Conservation (phyloP, 108 stramenopile species). For the Schizochytrium sp. region DNA sequence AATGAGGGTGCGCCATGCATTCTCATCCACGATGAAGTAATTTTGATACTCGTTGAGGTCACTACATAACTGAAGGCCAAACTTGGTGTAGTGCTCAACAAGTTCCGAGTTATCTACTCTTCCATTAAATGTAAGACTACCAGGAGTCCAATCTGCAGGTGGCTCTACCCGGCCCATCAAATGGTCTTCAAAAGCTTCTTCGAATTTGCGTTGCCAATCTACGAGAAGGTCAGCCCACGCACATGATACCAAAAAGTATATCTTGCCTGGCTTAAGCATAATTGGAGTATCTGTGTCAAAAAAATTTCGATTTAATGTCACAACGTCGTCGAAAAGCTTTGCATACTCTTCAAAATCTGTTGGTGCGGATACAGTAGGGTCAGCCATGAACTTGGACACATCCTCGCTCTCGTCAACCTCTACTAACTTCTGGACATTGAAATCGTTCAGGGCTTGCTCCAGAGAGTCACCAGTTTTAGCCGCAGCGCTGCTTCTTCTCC, state of each 20-base stretch:
- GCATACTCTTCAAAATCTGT: background rate
- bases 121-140: background rate
- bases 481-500: too few relatives aligned
- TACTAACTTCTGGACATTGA: too few relatives aligned
- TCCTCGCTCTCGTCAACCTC: too few relatives aligned
- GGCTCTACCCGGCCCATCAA: background rate
- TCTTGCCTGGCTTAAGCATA: background rate
- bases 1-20: conserved; percentile 37
- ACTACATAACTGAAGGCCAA: background rate
- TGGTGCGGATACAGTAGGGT: too few relatives aligned
- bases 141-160: background rate
- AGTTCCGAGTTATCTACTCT: conserved; percentile 15
- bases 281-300: background rate
- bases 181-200: background rate
- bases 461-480: too few relatives aligned
- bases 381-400: too few relatives aligned
- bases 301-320: background rate
- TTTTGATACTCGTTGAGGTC: background rate
- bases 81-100: background rate
- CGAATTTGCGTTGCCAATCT: conserved; percentile 1
- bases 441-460: too few relatives aligned
- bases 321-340: background rate
- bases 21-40: background rate
- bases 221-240: background rate
- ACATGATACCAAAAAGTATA: background rate